Percentiles rank a stretch among this genome's conserved stretches.
These are phyloP conservation scores for Handroanthus guayacan DNA, from an alignment of 257 asterid genomes.

Conservation along the genomic window DNA sequence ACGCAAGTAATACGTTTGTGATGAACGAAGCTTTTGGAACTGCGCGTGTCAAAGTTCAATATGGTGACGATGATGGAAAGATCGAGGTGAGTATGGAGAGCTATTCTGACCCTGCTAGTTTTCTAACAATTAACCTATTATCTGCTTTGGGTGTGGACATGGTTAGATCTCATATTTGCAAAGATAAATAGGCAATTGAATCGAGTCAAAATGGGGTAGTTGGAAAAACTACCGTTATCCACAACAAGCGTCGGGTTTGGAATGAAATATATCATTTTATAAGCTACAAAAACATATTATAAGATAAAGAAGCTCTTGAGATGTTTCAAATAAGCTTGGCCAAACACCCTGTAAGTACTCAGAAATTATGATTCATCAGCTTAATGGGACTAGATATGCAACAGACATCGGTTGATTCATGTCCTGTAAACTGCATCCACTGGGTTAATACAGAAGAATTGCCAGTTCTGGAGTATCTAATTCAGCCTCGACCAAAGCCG, in stretches of 20 bases:
- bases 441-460: slow-evolving; percentile 65
- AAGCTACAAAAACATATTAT: no score
- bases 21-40: slow-evolving; percentile 72
- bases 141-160: no score
- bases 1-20: slow-evolving; percentile 56
- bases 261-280: no score
- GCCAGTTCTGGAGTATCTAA: slow-evolving; percentile 54
- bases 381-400: neutral
- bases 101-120: neutral
- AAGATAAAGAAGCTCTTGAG: no score
- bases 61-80: slow-evolving; percentile 50
- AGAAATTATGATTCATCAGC: neutral
- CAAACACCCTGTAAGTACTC: neutral
- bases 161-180: no score
- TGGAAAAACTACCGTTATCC: no score
- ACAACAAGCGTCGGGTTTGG: no score
- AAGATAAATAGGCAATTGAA: no score
- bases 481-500: slow-evolving; percentile 54
- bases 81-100: slow-evolving; percentile 45
- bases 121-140: neutral
- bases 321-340: no score
- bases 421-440: slow-evolving; percentile 73
- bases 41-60: slow-evolving; percentile 63
- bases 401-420: slow-evolving; percentile 63
- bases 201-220: no score